Evolutionary conservation across 2,329 filamentous ascomycete species (phyloP).

Genomic region (Scopulariopsis brevicaulis): DNA sequence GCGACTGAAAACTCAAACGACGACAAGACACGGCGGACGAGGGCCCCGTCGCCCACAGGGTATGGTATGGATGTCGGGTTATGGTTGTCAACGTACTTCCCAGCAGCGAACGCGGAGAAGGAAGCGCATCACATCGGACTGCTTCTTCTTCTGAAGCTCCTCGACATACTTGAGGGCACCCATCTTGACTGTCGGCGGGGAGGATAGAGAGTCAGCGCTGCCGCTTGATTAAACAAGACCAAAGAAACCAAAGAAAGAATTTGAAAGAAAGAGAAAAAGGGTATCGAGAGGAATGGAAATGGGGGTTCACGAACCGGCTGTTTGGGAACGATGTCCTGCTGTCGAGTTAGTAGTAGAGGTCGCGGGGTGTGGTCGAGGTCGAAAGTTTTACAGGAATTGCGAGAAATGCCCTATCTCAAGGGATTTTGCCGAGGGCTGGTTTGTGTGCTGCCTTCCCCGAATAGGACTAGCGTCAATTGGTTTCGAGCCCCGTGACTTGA

Average conservation of each 20-base stretch:
- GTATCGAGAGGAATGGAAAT: background rate
- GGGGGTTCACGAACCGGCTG: constrained; percentile 1
- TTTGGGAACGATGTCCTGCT: constrained; percentile 3
- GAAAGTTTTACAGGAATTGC: constrained; percentile 2
- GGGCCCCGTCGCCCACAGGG: constrained; percentile 18
- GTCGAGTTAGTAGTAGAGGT: constrained; percentile 5
- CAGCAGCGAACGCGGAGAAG: constrained; percentile 99
- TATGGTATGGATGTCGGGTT: background rate
- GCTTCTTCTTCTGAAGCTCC: constrained; percentile 99
- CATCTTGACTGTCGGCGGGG: constrained; percentile 55
- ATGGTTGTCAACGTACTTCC: constrained; percentile 69
- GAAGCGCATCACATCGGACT: constrained; percentile 99
- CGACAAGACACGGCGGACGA: background rate
- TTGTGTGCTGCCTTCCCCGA: constrained; percentile 3
- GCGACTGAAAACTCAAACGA: background rate
- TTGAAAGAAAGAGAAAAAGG: background rate
- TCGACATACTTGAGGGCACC: constrained; percentile 99
- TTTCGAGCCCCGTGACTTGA: background rate
- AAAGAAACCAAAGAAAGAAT: background rate
- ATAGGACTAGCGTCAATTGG: background rate
- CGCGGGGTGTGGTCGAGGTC: constrained; percentile 7
- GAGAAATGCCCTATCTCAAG: constrained; percentile 5
- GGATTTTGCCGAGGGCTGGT: constrained; percentile 4
- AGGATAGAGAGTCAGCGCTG: background rate
- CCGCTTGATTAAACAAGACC: background rate